Percentiles rank a stretch among this genome's conserved stretches.
Conservation (phyloP, 2,329 filamentous ascomycete genomes). For the Beauveria sp. region DNA sequence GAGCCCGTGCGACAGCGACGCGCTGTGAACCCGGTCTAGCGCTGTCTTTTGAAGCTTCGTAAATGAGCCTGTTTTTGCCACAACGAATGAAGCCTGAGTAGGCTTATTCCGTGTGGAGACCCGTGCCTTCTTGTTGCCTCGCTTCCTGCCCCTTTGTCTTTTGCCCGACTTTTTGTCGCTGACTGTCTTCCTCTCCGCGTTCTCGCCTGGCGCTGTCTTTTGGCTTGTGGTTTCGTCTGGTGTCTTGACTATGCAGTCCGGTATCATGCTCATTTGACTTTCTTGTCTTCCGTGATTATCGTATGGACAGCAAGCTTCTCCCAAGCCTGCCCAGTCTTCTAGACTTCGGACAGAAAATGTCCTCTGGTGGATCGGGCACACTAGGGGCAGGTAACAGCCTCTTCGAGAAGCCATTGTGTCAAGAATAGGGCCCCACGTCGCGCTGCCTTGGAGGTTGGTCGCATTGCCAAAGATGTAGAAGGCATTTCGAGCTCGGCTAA, state of each 20-base stretch:
- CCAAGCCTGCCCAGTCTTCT: background rate
- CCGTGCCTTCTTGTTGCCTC: background rate
- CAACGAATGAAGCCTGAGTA: background rate
- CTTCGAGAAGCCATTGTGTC: conserved; percentile 26
- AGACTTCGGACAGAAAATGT: background rate
- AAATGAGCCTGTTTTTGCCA: background rate
- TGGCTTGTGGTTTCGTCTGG: background rate
- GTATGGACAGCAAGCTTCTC: background rate
- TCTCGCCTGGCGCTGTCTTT: too few species aligned
- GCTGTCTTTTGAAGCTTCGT: background rate
- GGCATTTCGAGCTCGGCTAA: conserved; percentile 65
- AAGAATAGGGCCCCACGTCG: conserved; percentile 35
- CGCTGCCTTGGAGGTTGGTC: conserved; percentile 36
- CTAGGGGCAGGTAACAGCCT: background rate
- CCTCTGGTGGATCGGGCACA: background rate
- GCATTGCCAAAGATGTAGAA: conserved; percentile 83
- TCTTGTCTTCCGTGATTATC: background rate
- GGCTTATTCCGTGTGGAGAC: background rate
- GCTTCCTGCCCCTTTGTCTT: background rate
- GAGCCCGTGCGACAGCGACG: background rate
- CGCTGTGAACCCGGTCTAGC: background rate
- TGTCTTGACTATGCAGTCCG: background rate
- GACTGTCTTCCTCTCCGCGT: too few species aligned
- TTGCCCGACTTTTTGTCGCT: too few species aligned
- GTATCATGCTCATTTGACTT: too few species aligned